A percentile compares a stretch with the other conserved stretches of the same genome.
These are phyloP conservation scores for Eragrostis curvula DNA, from an alignment of 176 grass and related monocot species.

Conservation along the genomic window DNA sequence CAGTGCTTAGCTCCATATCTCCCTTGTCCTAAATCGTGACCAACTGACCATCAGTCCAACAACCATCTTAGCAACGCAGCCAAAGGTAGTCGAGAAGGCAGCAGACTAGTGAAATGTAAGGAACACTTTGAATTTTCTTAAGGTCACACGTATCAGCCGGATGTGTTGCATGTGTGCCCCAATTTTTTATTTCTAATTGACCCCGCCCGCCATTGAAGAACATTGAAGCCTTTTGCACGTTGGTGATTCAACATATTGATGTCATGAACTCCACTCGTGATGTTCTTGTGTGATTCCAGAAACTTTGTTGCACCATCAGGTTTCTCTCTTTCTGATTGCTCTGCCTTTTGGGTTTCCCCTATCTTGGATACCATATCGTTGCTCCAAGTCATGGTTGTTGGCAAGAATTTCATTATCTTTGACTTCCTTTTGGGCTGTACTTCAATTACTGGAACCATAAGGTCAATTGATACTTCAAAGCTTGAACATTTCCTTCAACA, in stretches of 20 bases:
- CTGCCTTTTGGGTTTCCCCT: background rate
- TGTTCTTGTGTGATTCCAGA: background rate
- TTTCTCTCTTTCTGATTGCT: background rate
- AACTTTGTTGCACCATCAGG: background rate
- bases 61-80: background rate
- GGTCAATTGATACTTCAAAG: background rate
- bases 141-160: background rate
- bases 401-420: conserved; percentile 14
- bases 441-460: conserved; percentile 19
- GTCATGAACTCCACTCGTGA: background rate
- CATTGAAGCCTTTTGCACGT: background rate
- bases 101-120: too few relatives aligned
- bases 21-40: background rate
- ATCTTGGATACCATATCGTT: background rate
- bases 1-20: background rate
- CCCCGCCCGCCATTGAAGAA: background rate
- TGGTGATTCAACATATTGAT: conserved; percentile 8
- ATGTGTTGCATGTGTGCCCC: background rate
- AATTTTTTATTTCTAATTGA: conserved; percentile 29
- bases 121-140: too few relatives aligned
- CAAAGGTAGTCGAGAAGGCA: background rate
- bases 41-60: background rate
- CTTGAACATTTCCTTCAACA: conserved; percentile 21
- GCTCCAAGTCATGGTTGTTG: conserved; percentile 13
- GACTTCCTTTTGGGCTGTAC: conserved; percentile 6